Base-by-base conservation (phyloP, 2,329 filamentous ascomycete genomes). In the Calonectria pseudoreteaudii region DNA sequence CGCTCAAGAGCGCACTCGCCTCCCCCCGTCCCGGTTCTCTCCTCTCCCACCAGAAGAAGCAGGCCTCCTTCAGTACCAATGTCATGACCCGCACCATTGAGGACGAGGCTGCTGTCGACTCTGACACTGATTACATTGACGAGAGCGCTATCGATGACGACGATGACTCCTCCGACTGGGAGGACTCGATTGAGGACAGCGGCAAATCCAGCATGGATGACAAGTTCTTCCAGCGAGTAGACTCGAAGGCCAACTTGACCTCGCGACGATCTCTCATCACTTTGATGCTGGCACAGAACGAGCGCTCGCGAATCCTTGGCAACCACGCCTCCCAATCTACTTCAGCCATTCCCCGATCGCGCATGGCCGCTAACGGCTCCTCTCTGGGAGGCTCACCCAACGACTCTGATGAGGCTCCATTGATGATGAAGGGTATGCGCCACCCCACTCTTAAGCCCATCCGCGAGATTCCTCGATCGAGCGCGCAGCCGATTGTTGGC, bases 261-360 rank as follows among this genome's bases (percentile, higher is more conserved):
- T 98, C 96, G 1, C 92, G 94, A 64, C 93, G 94, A 66, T 98
- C 96, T 2, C 91, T 98, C 50, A 93, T 99, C 77, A 98, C 96
- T 0, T 92, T 96, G 67, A 93, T 96, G 89, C 92, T 99, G 83
- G 94, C 88, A 16, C 93, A 98, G 82, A 93, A 91, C 77, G 93
- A 94, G 83, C 93, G 94, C 66, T 90, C 93, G 62, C 89, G 88
- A 81, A 92, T 88, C 68, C 89, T 96, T n/a, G 90, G 92, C 75
- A 93, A 93, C 82, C 90, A 89, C 67, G 93, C 93, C 30, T 86
- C 93, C 85, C 86, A 94, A 87, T 87, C 93, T 83, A 84, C 95
- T 84, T 86, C 95, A 86, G 84, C 95, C 87, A 84, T 96, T 86
- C 79, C 94, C 87, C 82, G 93, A 87, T 77, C 90, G 80, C 83